phyloP scores from a whole-genome alignment of 2,329 filamentous ascomycete species.

The Sporothrix euskadiensis region DNA sequence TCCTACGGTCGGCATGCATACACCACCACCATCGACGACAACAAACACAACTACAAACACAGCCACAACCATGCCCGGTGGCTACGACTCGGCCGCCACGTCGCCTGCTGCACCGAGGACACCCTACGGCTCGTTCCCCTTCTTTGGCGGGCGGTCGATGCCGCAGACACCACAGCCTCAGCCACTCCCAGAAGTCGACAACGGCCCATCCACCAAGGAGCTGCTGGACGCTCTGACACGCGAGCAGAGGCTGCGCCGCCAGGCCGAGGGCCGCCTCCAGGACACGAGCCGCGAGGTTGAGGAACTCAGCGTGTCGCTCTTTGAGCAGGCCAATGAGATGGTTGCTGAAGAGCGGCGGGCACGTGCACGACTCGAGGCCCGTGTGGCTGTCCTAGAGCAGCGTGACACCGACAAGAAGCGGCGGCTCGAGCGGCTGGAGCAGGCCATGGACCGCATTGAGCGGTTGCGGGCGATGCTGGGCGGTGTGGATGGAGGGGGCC shows the following conservation, averaged over 20 bases:
- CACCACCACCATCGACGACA: constrained; percentile 27
- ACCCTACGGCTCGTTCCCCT: constrained; percentile 26
- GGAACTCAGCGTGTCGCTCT: constrained; percentile 72
- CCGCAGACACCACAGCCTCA: constrained; percentile 26
- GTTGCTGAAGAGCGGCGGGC: constrained; percentile 73
- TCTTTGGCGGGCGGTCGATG: constrained; percentile 7
- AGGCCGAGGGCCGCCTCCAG: constrained; percentile 67
- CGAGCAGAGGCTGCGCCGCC: constrained; percentile 66
- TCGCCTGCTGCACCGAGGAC: constrained; percentile 29
- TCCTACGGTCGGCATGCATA: constrained; percentile 11
- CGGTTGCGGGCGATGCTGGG: constrained; percentile 64
- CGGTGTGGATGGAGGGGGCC: neutral
- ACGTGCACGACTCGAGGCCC: constrained; percentile 68
- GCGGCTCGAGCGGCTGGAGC: constrained; percentile 69
- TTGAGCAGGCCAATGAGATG: constrained; percentile 86
- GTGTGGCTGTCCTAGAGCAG: constrained; percentile 67
- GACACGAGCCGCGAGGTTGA: constrained; percentile 73
- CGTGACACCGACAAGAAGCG: constrained; percentile 69
- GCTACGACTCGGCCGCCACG: constrained; percentile 31
- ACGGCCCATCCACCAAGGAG: constrained; percentile 44
- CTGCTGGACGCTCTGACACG: constrained; percentile 64
- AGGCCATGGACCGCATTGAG: constrained; percentile 69
- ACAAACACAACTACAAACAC: constrained; percentile 9
- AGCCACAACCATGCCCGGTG: constrained; percentile 19
- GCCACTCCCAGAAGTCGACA: constrained; percentile 14